These are phyloP conservation scores for Bombardia bombarda DNA, from an alignment of 495 filamentous ascomycete species.

Conservation along the genomic window DNA sequence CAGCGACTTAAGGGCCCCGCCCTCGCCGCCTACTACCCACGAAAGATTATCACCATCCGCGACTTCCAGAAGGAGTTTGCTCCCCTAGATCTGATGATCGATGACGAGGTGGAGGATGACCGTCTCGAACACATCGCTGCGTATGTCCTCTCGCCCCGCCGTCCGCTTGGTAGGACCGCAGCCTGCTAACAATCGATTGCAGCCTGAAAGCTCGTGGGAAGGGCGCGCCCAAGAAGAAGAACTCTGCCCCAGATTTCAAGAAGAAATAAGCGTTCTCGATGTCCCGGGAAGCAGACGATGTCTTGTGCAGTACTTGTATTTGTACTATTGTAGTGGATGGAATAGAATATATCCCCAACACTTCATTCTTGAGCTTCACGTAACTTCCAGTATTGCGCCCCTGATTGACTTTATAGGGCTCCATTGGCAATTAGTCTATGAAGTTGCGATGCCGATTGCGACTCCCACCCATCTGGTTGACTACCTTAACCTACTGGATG, in stretches of 20 bases:
- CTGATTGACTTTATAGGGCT: not conserved
- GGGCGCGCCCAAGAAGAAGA: constrained; percentile 87
- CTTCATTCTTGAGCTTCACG: not conserved
- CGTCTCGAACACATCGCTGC: constrained; percentile 68
- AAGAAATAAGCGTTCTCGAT: constrained; percentile 13
- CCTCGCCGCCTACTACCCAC: constrained; percentile 80
- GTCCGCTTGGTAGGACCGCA: too few species aligned
- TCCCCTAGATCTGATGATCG: constrained; percentile 46
- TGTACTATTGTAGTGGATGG: constrained; percentile 17
- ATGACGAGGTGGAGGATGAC: constrained; percentile 69
- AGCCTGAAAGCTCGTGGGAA: constrained; percentile 76
- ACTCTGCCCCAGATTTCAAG: constrained; percentile 52
- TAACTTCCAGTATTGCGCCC: not conserved
- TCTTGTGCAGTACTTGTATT: not conserved
- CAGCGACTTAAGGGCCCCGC: constrained; percentile 73
- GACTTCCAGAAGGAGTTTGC: constrained; percentile 59
- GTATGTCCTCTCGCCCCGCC: constrained; percentile 7
- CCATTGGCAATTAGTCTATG: not conserved
- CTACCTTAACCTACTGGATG: not conserved
- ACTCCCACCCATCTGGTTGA: not conserved
- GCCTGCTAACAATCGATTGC: constrained; percentile 20
- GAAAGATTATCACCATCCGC: constrained; percentile 56
- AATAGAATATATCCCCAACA: constrained; percentile 18
- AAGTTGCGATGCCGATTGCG: not conserved
- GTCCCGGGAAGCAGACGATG: not conserved